Evolutionary conservation across 2,329 filamentous ascomycete species (phyloP).

Genomic region (Dryadomyces quercivorus): DNA sequence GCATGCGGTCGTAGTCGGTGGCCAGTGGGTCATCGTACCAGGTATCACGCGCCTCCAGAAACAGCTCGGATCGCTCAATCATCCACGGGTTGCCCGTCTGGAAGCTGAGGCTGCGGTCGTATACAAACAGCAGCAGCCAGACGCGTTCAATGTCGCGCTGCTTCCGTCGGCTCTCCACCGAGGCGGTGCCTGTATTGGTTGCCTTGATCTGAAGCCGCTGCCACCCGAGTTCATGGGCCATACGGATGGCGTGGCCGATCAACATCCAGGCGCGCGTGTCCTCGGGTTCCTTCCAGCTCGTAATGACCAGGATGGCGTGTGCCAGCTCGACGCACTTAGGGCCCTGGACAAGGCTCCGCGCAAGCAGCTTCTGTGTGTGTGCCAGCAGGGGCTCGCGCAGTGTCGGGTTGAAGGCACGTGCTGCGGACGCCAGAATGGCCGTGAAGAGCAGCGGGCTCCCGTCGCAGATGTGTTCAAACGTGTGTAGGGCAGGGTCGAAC

Average conservation of each 20-base stretch:
- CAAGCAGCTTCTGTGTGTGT: slow-evolving; percentile 12
- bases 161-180: neutral
- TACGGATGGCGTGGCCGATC: slow-evolving; percentile 26
- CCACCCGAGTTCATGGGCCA: slow-evolving; percentile 15
- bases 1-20: slow-evolving; percentile 4
- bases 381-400: neutral
- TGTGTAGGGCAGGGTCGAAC: slow-evolving; percentile 1
- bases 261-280: slow-evolving; percentile 27
- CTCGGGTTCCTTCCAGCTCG: slow-evolving; percentile 29
- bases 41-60: slow-evolving; percentile 18
- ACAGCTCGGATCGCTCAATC: slow-evolving; percentile 25
- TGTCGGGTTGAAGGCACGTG: neutral
- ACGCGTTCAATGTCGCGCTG: neutral
- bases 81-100: slow-evolving; percentile 29
- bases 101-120: slow-evolving; percentile 21
- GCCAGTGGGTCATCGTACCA: slow-evolving; percentile 22
- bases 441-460: neutral
- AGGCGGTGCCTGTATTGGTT: neutral
- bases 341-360: slow-evolving; percentile 19
- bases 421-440: neutral
- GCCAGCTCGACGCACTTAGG: slow-evolving; percentile 25
- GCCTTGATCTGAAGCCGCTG: neutral
- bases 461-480: neutral
- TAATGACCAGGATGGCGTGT: slow-evolving; percentile 25
- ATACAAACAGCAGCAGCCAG: neutral